Conservation (phyloP, 129 eudicot species). For the Pulicaria dysenterica region DNA sequence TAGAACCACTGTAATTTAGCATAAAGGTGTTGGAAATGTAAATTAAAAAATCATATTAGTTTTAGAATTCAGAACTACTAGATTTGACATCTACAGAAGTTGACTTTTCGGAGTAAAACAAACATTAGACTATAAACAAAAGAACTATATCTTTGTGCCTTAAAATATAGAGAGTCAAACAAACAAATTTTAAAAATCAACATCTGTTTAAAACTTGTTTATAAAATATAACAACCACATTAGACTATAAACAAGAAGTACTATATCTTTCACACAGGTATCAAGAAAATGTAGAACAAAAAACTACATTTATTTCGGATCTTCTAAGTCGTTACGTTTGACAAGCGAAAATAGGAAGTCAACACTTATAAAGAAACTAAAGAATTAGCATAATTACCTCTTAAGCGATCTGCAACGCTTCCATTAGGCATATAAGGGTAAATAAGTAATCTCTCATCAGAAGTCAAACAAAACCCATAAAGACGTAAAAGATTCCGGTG, state of each 20-base stretch:
- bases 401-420: constrained; percentile 93
- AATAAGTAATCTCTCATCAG: constrained; percentile 85
- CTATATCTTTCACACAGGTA: not conserved
- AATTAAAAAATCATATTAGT: not conserved
- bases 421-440: constrained; percentile 99
- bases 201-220: no score
- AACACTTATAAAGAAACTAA: constrained; percentile 8
- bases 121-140: no score
- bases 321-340: not conserved
- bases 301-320: not conserved
- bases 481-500: constrained; percentile 90
- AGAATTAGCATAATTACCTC: constrained; percentile 53
- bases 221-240: not conserved
- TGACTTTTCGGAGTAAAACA: constrained; percentile 6
- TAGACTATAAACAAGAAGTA: not conserved
- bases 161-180: no score
- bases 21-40: not conserved
- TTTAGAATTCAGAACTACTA: not conserved
- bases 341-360: constrained; percentile 14
- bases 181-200: no score
- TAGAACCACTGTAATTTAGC: not conserved
- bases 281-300: not conserved
- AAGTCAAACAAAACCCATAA: constrained; percentile 89
- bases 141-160: no score
- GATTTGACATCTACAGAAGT: not conserved